Base-by-base conservation (phyloP, 2,329 filamentous ascomycete genomes). In the Talaromyces sp. region DNA sequence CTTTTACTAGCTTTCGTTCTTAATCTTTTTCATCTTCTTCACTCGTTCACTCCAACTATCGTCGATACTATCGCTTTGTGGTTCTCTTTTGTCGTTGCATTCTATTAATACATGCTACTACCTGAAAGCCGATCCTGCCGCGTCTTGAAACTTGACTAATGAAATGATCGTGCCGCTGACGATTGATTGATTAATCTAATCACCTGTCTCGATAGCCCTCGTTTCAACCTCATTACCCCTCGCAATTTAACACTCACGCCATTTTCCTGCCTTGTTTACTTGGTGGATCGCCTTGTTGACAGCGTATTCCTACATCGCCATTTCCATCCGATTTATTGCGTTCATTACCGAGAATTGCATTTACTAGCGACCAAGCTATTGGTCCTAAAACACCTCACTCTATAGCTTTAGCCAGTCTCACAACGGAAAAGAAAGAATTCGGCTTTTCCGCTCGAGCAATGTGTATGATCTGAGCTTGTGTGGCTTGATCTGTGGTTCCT, bases 401-500 rank as follows among this genome's bases (percentile, higher is more conserved):
- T 25, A 27, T 39, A 59, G 52, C n/a, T 37, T 37, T 22, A 17
- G 25, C 17, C 49, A 15, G 54, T 27, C 33, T 57, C 35, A 31
- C 25, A 19, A 41, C 22, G 35, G 33, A 37, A 52, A 37, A n/a
- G 33, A 31, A 37, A 35, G 27, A 62, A 27, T 2, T 5, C 17
- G 15, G 22, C 49, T 47, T 49, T 57, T 31, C 31, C 37, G 25
- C 19, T 52, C 52, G 45, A 66, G 61, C 65, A 43, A 66, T 68
- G 65, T 35, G 58, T 69, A 62, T 66, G 59, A 56, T 52, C 64
- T 66, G 60, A 66, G 31, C 45, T 64, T 47, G 47, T 64, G 66
- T 61, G 65, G 60, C 67, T 61, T 54, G 45, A 62, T 57, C 64
- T 57, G 19, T 69, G 69, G 69, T 76, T 71, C 70, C 73, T 75